Evolutionary conservation across 1,284 basidiomycete genomes (phyloP).

Genomic region (Schizophyllum amplum): DNA sequence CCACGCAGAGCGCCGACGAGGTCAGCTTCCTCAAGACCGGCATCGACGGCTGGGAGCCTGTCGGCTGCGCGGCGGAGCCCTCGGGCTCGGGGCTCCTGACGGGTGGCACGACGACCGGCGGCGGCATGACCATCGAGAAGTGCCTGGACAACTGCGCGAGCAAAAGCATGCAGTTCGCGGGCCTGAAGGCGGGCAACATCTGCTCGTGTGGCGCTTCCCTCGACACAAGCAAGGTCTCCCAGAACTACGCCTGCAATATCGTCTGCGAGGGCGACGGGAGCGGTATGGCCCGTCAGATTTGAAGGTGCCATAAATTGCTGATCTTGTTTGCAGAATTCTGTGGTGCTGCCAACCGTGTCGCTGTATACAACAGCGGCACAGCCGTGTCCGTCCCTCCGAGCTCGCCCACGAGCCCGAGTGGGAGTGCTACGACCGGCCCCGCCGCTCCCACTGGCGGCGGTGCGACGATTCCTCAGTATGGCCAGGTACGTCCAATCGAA

Average conservation of each 20-base stretch:
- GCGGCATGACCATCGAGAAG: constrained; percentile 8
- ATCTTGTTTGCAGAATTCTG: background rate
- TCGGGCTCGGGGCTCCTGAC: constrained; percentile 11
- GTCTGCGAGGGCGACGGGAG: background rate
- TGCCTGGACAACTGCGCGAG: constrained; percentile 8
- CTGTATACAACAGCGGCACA: background rate
- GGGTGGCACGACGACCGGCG: constrained; percentile 7
- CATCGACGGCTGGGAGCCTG: background rate
- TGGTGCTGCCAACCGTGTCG: background rate
- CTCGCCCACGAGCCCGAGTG: background rate
- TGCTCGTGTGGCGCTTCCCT: background rate
- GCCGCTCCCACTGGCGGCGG: background rate
- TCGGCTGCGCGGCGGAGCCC: background rate
- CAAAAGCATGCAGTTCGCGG: constrained; percentile 8
- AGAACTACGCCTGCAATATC: background rate
- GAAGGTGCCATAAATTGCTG: too few species aligned
- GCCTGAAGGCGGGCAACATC: background rate
- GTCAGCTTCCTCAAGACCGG: background rate
- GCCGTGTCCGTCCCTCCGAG: background rate
- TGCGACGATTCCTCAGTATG: background rate
- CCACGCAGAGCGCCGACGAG: background rate
- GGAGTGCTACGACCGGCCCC: background rate
- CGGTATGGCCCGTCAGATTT: too few species aligned
- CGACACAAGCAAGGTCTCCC: background rate
- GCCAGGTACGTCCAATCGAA: too few species aligned